Evolutionary conservation across 2,329 filamentous ascomycete species (phyloP).

Genomic region (Colletotrichum scovillei): DNA sequence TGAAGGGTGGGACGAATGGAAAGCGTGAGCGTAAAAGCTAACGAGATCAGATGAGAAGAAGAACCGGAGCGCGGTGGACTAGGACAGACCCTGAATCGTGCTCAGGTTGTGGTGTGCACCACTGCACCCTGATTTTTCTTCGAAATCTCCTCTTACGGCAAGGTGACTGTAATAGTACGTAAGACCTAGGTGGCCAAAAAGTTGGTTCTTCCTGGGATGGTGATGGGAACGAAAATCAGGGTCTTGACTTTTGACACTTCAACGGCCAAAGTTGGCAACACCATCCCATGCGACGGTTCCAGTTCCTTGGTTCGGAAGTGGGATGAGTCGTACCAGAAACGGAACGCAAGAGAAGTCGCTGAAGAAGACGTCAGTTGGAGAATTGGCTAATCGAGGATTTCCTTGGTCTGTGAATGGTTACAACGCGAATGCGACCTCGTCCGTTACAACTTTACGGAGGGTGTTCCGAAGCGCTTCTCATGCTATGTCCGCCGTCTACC

Average conservation of each 20-base stretch:
- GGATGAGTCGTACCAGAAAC: slow-evolving; percentile 2
- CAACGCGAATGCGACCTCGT: slow-evolving; percentile 9
- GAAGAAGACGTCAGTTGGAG: neutral
- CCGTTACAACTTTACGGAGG: slow-evolving; percentile 5
- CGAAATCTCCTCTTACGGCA: neutral
- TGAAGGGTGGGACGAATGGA: neutral
- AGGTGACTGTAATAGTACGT: neutral
- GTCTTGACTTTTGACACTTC: neutral
- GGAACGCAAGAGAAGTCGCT: neutral
- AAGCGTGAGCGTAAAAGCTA: neutral
- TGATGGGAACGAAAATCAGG: neutral
- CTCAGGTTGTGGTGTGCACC: neutral
- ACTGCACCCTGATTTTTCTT: slow-evolving; percentile 11
- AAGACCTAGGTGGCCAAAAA: neutral
- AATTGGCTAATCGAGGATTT: neutral
- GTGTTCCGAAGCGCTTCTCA: slow-evolving; percentile 9
- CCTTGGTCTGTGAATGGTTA: slow-evolving; percentile 1
- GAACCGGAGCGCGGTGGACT: slow-evolving; percentile 5
- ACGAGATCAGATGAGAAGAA: slow-evolving; percentile 26
- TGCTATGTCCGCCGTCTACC: neutral
- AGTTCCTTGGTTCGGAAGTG: slow-evolving; percentile 11
- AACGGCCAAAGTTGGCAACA: neutral
- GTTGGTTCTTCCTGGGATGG: slow-evolving; percentile 9
- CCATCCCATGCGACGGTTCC: slow-evolving; percentile 12
- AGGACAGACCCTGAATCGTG: slow-evolving; percentile 23